phyloP scores from a whole-genome alignment of 2,329 filamentous ascomycete genomes.

The Aspergillus sergii region DNA sequence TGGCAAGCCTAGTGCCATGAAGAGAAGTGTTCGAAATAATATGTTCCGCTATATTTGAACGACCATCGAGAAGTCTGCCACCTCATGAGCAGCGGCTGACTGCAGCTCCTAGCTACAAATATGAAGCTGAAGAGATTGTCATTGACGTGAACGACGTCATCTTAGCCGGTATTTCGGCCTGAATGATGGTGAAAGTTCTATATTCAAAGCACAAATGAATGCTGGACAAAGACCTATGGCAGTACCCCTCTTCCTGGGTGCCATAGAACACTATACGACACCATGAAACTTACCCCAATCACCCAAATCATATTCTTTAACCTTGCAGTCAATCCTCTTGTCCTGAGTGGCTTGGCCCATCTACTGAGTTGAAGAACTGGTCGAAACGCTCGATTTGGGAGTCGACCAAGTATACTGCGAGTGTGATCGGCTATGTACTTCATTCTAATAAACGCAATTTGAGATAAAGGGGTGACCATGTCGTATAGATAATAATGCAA shows the following conservation, averaged over 20 bases:
- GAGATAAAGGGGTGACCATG: not conserved
- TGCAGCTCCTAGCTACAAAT: not conserved
- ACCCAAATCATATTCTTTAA: no score
- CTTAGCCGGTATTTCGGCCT: not conserved
- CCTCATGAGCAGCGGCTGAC: no score
- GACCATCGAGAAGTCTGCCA: not conserved
- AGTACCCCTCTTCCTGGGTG: not conserved
- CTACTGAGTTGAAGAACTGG: not conserved
- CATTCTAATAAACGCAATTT: not conserved
- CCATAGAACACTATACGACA: not conserved
- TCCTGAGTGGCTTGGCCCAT: not conserved
- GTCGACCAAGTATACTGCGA: not conserved
- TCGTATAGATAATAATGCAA: not conserved
- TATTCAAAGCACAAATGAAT: not conserved
- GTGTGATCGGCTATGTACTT: not conserved
- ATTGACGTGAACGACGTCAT: not conserved
- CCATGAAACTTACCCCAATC: not conserved
- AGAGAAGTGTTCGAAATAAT: slow-evolving; percentile 72
- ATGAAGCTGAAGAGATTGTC: not conserved
- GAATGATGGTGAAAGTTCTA: not conserved
- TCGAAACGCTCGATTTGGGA: not conserved
- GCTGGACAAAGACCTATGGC: not conserved
- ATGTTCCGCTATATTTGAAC: slow-evolving; percentile 71
- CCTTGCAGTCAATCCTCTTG: not conserved
- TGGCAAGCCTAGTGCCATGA: slow-evolving; percentile 71